Evolutionary conservation across 768 basidiomycete genomes (phyloP).

Genomic region (Erythrobasidium yunnanense): DNA sequence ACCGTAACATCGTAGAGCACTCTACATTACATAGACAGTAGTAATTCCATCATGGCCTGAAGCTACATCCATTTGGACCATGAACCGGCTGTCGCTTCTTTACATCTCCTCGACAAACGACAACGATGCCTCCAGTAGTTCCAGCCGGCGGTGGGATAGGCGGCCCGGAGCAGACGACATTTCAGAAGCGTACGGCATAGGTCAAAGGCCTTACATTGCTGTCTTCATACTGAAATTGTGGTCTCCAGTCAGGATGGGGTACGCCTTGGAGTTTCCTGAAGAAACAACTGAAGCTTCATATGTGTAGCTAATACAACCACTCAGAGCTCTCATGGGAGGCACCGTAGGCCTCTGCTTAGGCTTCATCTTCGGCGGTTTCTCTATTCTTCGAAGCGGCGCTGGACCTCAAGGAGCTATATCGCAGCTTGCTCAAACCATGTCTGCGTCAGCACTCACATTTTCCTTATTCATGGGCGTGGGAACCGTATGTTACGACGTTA

Average conservation of each 20-base stretch:
- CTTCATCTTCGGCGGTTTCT: conserved; percentile 91
- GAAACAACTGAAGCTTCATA: not conserved
- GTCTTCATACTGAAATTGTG: conserved; percentile 36
- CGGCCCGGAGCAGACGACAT: not conserved
- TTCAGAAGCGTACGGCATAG: not conserved
- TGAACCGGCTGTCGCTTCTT: not conserved
- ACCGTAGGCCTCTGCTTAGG: conserved; percentile 52
- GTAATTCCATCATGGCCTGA: too few species aligned
- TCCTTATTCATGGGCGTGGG: conserved; percentile 66
- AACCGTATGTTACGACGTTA: not conserved
- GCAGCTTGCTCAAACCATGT: conserved; percentile 95
- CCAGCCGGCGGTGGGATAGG: not conserved
- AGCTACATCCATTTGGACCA: too few species aligned
- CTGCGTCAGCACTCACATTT: conserved; percentile 93
- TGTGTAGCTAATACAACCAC: conserved; percentile 35
- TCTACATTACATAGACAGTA: too few species aligned
- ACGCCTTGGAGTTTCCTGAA: not conserved
- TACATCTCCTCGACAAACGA: too few species aligned
- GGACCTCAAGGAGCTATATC: conserved; percentile 81
- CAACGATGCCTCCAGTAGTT: not conserved
- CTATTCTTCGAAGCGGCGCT: conserved; percentile 75
- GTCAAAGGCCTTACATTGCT: too few species aligned
- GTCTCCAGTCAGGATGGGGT: conserved; percentile 13
- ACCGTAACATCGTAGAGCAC: too few species aligned
- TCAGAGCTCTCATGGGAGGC: conserved; percentile 30